Evolutionary conservation across 495 filamentous ascomycete genomes (phyloP).

Genomic region (Thermochaetoides thermophila): DNA sequence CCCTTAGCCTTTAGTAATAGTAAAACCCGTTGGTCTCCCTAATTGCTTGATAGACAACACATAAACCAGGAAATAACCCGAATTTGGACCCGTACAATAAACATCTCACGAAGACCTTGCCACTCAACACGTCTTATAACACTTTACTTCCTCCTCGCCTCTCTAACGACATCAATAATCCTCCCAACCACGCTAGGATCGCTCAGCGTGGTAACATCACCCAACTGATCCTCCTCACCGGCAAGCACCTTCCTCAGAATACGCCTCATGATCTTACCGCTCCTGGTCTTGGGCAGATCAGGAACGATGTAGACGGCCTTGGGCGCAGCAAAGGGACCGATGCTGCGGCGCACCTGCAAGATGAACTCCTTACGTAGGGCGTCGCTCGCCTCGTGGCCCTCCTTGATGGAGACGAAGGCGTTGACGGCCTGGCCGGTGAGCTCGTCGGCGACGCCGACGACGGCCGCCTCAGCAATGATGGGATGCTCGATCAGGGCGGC

Average conservation of each 20-base stretch:
- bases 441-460: conserved; percentile 86
- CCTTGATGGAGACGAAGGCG: conserved; percentile 89
- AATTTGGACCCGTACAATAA: not conserved
- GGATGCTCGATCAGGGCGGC: conserved; percentile 87
- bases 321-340: conserved; percentile 92
- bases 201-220: conserved; percentile 82
- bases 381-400: conserved; percentile 61
- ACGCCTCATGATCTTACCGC: conserved; percentile 96
- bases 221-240: conserved; percentile 91
- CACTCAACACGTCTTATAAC: too few relatives aligned
- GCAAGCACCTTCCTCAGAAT: conserved; percentile 94
- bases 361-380: conserved; percentile 85
- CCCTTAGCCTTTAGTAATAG: too few relatives aligned
- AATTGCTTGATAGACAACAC: too few relatives aligned
- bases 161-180: too few relatives aligned
- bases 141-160: too few relatives aligned
- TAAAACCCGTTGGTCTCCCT: too few relatives aligned
- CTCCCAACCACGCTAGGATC: too few relatives aligned
- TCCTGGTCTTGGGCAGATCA: conserved; percentile 90
- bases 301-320: conserved; percentile 83
- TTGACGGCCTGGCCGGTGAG: conserved; percentile 94
- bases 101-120: not conserved
- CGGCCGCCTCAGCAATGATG: conserved; percentile 83
- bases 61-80: too few relatives aligned
- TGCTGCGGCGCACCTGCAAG: conserved; percentile 88